Percentiles rank a stretch among this genome's conserved stretches.
Evolutionary conservation across 2,329 filamentous ascomycete species (phyloP).

Genomic region (Penicillium sp.): DNA sequence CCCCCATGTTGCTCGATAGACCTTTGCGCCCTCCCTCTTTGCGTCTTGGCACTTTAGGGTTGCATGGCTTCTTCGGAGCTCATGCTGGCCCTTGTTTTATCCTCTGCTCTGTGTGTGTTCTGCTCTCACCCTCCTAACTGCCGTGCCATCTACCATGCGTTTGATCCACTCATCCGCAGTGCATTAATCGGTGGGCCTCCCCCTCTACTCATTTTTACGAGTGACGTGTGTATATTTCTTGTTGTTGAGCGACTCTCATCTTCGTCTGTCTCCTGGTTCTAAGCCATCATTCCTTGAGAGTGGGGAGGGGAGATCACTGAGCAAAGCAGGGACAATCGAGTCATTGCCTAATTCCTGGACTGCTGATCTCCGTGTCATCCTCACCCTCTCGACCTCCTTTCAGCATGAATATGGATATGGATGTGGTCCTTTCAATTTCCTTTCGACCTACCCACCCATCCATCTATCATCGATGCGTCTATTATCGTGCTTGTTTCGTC

Average conservation of each 20-base stretch:
- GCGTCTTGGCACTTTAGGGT: neutral
- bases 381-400: no score
- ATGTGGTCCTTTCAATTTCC: no score
- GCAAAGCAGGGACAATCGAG: neutral
- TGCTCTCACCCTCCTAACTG: constrained; percentile 12
- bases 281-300: neutral
- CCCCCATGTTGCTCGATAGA: constrained; percentile 20
- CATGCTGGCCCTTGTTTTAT: neutral
- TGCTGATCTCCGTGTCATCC: no score
- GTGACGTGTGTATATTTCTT: constrained; percentile 27
- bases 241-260: constrained; percentile 16
- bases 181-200: neutral
- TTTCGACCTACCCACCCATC: no score
- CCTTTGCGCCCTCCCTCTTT: constrained; percentile 6
- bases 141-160: neutral
- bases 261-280: constrained; percentile 7
- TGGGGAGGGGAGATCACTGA: neutral
- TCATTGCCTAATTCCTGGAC: no score
- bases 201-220: constrained; percentile 30
- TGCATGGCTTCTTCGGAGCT: neutral
- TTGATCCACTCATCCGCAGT: constrained; percentile 2
- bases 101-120: constrained; percentile 1
- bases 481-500: no score
- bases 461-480: no score
- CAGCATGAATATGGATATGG: no score